Evolutionary conservation across 306 rosid species (phyloP), one percentile per base, ranked within the genome.

Genomic region (Arachis stenosperma): DNA sequence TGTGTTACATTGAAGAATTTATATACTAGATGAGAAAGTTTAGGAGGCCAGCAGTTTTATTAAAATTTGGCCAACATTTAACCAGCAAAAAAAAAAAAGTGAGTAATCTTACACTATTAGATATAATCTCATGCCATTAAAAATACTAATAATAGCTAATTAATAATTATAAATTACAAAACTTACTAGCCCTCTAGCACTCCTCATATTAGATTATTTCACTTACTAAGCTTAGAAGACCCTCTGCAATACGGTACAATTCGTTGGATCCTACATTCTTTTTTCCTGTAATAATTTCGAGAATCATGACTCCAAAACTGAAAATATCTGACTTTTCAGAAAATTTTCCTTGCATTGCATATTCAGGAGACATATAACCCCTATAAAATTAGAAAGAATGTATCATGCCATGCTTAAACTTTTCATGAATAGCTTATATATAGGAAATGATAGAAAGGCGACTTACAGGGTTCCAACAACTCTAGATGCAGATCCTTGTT

Each of bases 381-480:
- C 55, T 50, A 13, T 2, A 50, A 50, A 50, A 50, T 8, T 13
- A 2, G 17, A 50, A 50, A 50, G 6, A 50, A 50, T 11, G 2
- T 2, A 2, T 4, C 5, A 50, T 11, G 11, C 0, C n/a, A 4
- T 11, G 6, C 0, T 46, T 2, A 11, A 50, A 50, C 5, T 3
- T 50, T 0, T 6, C 2, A 46, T 10, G 4, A 10, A 46, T 8
- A 46, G 2, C 5, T 6, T 46, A 46, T 2, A 46, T 46, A 46
- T 6, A 6, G 3, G 12, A 9, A 46, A 46, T 2, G 2, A 11
- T 10, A 4, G 5, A 15, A 13, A 13, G 3, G 33, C n/a, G 52
- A 67, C 73, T 67, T 67, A 67, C 61, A 36, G 15, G 48, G 71
- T 67, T 30, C 71, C 71, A 7, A 8, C 39, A 33, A 67, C 12